phyloP scores from a whole-genome alignment of 2,329 filamentous ascomycete species.

The Sordariomycetes sp. region DNA sequence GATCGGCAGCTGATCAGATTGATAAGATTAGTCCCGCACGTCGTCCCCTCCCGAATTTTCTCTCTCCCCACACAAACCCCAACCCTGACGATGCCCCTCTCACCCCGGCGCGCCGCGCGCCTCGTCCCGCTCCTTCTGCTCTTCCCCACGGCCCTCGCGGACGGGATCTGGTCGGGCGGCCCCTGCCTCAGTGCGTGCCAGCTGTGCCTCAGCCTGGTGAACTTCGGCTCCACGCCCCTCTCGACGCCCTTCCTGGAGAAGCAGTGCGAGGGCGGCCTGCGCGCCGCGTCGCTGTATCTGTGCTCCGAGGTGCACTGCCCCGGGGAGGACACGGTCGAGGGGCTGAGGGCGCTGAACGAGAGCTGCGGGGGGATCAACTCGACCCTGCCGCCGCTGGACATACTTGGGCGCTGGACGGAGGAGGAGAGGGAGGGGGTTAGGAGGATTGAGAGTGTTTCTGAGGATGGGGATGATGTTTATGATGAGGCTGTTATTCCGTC shows the following conservation, averaged over 20 bases:
- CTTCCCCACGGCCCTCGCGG: not conserved
- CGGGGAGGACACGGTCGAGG: slow-evolving; percentile 11
- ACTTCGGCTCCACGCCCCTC: not conserved
- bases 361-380: slow-evolving; percentile 17
- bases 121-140: not conserved
- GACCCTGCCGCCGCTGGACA: slow-evolving; percentile 21
- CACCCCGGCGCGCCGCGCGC: not conserved
- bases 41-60: not conserved
- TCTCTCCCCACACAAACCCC: not conserved
- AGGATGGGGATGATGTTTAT: slow-evolving; percentile 6
- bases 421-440: slow-evolving; percentile 11
- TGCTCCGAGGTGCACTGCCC: slow-evolving; percentile 25
- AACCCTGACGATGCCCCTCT: not conserved
- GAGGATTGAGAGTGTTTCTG: not conserved
- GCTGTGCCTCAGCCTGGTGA: slow-evolving; percentile 1
- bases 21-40: not conserved
- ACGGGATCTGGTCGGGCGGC: not conserved
- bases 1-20: not conserved
- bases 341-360: slow-evolving; percentile 18
- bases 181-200: slow-evolving; percentile 3
- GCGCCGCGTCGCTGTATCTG: slow-evolving; percentile 27
- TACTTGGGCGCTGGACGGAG: slow-evolving; percentile 20
- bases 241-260: not conserved
- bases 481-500: slow-evolving; percentile 18
- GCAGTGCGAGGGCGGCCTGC: slow-evolving; percentile 11